phyloP scores from a whole-genome alignment of 2,329 filamentous ascomycete species.

The Neonectria faginata region DNA sequence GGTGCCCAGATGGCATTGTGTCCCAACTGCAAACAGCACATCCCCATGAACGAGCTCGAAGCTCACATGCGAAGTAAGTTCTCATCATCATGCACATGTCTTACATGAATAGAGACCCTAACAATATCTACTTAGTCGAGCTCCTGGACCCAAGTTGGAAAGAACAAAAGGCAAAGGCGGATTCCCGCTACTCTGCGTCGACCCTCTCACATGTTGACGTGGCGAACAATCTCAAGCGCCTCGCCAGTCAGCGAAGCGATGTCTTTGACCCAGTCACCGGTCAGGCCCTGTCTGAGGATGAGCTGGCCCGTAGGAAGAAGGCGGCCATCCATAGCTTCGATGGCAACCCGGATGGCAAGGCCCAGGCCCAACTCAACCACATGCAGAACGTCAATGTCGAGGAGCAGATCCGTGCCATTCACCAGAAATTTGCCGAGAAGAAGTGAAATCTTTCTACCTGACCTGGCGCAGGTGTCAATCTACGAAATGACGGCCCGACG shows the following conservation, averaged over 20 bases:
- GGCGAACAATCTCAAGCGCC: slow-evolving; percentile 93
- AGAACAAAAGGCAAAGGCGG: slow-evolving; percentile 90
- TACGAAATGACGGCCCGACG: slow-evolving; percentile 15
- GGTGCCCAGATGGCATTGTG: slow-evolving; percentile 79
- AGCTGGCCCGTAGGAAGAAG: slow-evolving; percentile 79
- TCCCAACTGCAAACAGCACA: slow-evolving; percentile 92
- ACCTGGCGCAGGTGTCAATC: slow-evolving; percentile 5
- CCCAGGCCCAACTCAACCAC: slow-evolving; percentile 64
- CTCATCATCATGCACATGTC: not conserved
- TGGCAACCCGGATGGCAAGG: slow-evolving; percentile 71
- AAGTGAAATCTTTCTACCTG: slow-evolving; percentile 42
- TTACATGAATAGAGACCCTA: slow-evolving; percentile 44
- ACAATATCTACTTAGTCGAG: slow-evolving; percentile 75
- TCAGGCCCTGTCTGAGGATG: slow-evolving; percentile 77
- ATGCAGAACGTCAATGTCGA: slow-evolving; percentile 81
- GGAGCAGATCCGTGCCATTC: slow-evolving; percentile 80
- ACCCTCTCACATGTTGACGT: slow-evolving; percentile 89
- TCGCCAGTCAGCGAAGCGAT: slow-evolving; percentile 88
- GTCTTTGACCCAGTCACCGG: slow-evolving; percentile 83
- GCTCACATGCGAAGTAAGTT: slow-evolving; percentile 87
- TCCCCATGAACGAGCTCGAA: slow-evolving; percentile 87
- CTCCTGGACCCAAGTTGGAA: slow-evolving; percentile 95
- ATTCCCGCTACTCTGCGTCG: slow-evolving; percentile 84
- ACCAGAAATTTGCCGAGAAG: slow-evolving; percentile 63
- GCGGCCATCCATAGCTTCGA: slow-evolving; percentile 75